Percentiles rank a stretch among this genome's conserved stretches.
Evolutionary conservation across 306 rosid species (phyloP).

Genomic region (Glycine latifolia): DNA sequence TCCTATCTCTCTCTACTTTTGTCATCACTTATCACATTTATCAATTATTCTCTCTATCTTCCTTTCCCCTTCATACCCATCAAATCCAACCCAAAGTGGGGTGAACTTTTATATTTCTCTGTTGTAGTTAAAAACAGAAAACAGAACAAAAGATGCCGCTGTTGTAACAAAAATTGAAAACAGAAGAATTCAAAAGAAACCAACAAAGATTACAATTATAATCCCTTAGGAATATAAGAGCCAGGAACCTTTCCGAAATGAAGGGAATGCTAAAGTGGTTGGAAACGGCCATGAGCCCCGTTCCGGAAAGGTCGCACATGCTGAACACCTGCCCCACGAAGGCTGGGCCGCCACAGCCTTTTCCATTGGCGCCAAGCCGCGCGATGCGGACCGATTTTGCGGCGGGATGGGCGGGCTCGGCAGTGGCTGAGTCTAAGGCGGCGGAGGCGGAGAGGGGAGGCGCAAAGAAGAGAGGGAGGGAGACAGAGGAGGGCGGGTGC

Average conservation of each 20-base stretch:
- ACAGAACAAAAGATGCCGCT: too few relatives aligned
- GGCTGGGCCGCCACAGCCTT: conserved; percentile 79
- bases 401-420: conserved; percentile 54
- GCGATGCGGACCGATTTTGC: conserved; percentile 68
- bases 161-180: too few relatives aligned
- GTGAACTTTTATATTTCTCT: not conserved
- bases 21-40: not conserved
- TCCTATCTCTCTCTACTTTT: not conserved
- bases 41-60: not conserved
- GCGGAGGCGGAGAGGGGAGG: conserved; percentile 43
- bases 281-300: conserved; percentile 97
- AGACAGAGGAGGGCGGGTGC: conserved; percentile 33
- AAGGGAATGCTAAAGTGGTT: conserved; percentile 90
- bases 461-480: conserved; percentile 60
- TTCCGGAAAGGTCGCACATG: conserved; percentile 98
- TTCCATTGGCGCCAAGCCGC: conserved; percentile 53
- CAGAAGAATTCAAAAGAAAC: too few relatives aligned
- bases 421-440: conserved; percentile 39
- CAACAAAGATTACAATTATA: not conserved
- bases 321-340: conserved; percentile 98
- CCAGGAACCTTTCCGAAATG: conserved; percentile 74
- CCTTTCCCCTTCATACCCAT: not conserved
- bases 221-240: not conserved
- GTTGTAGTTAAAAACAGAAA: not conserved
- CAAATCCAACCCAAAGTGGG: not conserved